phyloP scores from a whole-genome alignment of 805 yeast genomes.

The Brettanomyces sp. region DNA sequence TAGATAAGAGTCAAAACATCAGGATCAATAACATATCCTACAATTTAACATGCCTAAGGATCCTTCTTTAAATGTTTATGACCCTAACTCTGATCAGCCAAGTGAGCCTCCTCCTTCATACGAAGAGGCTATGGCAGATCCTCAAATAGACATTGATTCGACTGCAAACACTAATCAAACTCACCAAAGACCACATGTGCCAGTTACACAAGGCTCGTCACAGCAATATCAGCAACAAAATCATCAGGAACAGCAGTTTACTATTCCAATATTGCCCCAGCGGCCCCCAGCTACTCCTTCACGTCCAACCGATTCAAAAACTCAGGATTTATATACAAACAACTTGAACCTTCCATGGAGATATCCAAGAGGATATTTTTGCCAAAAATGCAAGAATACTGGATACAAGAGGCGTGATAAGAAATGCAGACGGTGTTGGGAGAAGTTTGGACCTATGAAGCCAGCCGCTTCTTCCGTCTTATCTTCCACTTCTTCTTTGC shows the following conservation, averaged over 20 bases:
- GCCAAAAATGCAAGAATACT: conserved; percentile 66
- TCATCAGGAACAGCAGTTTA: not conserved
- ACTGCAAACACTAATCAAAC: not conserved
- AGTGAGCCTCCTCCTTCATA: conserved; percentile 36
- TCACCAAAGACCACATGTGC: not conserved
- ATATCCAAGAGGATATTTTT: conserved; percentile 54
- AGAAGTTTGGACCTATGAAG: conserved; percentile 30
- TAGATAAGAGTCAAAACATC: too few relatives aligned
- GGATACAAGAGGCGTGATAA: conserved; percentile 60
- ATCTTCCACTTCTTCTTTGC: not conserved
- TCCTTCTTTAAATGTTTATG: not conserved
- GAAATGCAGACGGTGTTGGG: conserved; percentile 66
- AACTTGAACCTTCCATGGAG: conserved; percentile 49
- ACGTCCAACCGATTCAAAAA: not conserved
- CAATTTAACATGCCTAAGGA: not conserved
- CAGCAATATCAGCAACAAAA: conserved; percentile 2
- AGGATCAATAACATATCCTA: too few relatives aligned
- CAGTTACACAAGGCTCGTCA: not conserved
- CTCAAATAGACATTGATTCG: conserved; percentile 3
- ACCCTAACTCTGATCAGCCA: conserved; percentile 5
- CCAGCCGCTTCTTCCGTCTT: not conserved
- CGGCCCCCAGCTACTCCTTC: conserved; percentile 5
- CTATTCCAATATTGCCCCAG: not conserved
- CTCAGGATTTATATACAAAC: conserved; percentile 35
- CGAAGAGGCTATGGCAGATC: conserved; percentile 27